phyloP scores from a whole-genome alignment of 148 eudicot species.

The Gaultheria prostrata region DNA sequence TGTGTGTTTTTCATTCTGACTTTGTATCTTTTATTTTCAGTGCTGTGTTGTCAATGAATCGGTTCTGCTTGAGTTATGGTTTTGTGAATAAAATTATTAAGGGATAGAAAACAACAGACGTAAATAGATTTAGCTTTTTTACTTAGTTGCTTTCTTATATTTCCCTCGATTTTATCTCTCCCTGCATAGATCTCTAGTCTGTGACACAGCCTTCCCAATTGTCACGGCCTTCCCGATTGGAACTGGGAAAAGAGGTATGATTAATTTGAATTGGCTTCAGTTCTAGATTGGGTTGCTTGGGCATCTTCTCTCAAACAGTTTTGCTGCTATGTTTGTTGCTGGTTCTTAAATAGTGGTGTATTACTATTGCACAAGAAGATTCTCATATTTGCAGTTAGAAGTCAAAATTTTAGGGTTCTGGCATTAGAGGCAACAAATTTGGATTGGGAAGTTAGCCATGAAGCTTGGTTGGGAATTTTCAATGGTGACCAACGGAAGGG shows the following conservation, averaged over 20 bases:
- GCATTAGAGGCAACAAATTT: not conserved
- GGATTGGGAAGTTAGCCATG: not conserved
- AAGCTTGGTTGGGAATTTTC: not conserved
- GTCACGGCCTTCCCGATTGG: not conserved
- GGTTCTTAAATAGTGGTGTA: not conserved
- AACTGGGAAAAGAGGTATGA: not conserved
- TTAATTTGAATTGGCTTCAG: not conserved
- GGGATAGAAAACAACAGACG: not conserved
- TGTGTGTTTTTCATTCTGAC: not conserved
- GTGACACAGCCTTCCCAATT: not conserved
- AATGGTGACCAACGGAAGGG: not conserved
- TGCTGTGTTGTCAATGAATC: not conserved
- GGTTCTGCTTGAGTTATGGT: not conserved
- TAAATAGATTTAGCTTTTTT: not conserved
- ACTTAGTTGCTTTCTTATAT: not conserved
- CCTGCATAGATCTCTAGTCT: not conserved
- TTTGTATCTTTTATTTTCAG: not conserved
- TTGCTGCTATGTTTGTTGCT: not conserved
- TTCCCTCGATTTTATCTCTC: not conserved
- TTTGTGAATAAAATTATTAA: not conserved
- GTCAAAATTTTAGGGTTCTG: not conserved
- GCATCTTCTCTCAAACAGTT: not conserved
- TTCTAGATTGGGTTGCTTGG: not conserved
- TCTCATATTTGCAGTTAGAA: not conserved
- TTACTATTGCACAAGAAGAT: not conserved